Conservation (phyloP, 139 green algal genomes). For the Prasinococcaceae sp. region DNA sequence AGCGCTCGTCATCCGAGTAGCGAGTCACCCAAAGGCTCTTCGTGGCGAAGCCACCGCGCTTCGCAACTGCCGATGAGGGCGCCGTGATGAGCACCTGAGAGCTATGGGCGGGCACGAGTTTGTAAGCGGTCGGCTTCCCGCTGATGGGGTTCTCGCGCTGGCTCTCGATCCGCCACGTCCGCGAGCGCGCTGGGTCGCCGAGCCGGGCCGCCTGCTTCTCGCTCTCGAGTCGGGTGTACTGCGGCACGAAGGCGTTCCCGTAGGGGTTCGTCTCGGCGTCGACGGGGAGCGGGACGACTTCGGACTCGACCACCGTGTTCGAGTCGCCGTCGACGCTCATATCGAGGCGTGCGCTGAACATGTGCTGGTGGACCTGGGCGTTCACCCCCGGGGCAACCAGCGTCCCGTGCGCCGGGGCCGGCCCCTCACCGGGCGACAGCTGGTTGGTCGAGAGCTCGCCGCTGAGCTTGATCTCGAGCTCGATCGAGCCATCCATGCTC, state of each 20-base stretch:
- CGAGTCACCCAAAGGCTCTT: slow-evolving; percentile 60
- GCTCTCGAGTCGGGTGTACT: slow-evolving; percentile 28
- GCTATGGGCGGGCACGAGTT: slow-evolving; percentile 48
- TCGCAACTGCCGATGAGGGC: slow-evolving; percentile 24
- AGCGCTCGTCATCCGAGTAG: slow-evolving; percentile 47
- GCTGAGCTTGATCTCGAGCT: slow-evolving; percentile 47
- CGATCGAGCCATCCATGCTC: slow-evolving; percentile 30
- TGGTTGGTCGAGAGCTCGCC: slow-evolving; percentile 51
- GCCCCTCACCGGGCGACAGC: slow-evolving; percentile 27
- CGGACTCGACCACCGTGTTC: slow-evolving; percentile 27
- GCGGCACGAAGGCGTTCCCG: slow-evolving; percentile 35
- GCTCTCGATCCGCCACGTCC: slow-evolving; percentile 46
- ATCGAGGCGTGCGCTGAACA: slow-evolving; percentile 57
- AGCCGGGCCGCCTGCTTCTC: slow-evolving; percentile 30
- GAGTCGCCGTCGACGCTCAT: slow-evolving; percentile 34
- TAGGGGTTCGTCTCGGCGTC: slow-evolving; percentile 35
- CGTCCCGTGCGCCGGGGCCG: slow-evolving; percentile 26
- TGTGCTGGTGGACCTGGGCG: slow-evolving; percentile 51
- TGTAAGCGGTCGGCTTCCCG: slow-evolving; percentile 27
- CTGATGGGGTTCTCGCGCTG: slow-evolving; percentile 48
- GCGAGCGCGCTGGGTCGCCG: slow-evolving; percentile 24
- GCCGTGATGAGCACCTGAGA: slow-evolving; percentile 32
- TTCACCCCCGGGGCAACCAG: slow-evolving; percentile 49
- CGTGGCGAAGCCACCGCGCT: slow-evolving; percentile 49
- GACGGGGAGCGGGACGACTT: slow-evolving; percentile 35